These are phyloP conservation scores for Pascua sp. DNA, from an alignment of 1,284 basidiomycete genomes.

Conservation along the genomic window DNA sequence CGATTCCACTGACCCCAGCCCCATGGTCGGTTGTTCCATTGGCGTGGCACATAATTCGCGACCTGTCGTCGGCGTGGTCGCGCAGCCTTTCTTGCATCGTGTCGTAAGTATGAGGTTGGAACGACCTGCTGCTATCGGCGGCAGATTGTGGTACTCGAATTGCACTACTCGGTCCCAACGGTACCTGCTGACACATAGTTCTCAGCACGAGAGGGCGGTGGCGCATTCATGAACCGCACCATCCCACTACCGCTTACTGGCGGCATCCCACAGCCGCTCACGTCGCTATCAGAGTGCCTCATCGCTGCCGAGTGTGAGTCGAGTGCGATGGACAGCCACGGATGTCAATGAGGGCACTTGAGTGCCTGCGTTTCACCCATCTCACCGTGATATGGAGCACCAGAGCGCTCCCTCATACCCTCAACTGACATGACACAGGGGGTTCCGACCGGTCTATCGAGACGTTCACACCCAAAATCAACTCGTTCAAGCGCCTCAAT, in stretches of 20 bases:
- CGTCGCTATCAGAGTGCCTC: constrained; percentile 71
- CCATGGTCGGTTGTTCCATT: constrained; percentile 58
- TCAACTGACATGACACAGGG: constrained; percentile 51
- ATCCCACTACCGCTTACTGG: constrained; percentile 70
- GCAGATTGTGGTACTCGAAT: no score
- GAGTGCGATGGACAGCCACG: no score
- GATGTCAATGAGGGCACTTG: no score
- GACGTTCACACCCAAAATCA: constrained; percentile 63
- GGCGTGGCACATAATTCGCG: constrained; percentile 75
- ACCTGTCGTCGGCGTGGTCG: constrained; percentile 82
- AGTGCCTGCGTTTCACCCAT: no score
- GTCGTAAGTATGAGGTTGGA: constrained; percentile 53
- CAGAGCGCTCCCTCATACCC: neutral
- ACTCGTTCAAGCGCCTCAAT: constrained; percentile 68
- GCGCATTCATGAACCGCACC: constrained; percentile 67
- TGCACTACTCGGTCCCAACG: neutral
- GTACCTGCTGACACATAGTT: constrained; percentile 55
- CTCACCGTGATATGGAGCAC: no score
- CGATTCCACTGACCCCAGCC: constrained; percentile 23
- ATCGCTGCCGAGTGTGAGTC: constrained; percentile 71
- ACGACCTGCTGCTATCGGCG: no score
- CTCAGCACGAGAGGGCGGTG: constrained; percentile 70
- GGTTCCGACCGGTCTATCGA: constrained; percentile 71
- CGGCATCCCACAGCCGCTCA: constrained; percentile 64
- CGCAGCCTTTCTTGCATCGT: constrained; percentile 82